Evolutionary conservation across 2,329 filamentous ascomycete species (phyloP), one percentile per base, ranked within the genome.

Genomic region (Botrytis paeoniae): DNA sequence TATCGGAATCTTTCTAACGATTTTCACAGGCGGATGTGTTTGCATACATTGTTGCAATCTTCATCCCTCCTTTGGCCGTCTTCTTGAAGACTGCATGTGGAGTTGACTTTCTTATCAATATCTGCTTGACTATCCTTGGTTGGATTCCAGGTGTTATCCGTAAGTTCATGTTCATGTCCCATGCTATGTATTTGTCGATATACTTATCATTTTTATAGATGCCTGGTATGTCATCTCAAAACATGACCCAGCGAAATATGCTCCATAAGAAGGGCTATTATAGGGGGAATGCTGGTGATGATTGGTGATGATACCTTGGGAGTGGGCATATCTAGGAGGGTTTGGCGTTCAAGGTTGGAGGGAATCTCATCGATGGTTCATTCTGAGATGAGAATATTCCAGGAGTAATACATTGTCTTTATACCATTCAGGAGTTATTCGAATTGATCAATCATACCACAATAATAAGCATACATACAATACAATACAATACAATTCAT

Each of bases 41-140:
- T 59, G 71, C 76, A 70, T 80, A 80, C 74, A 60, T 80, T 65
- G 62, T 80, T 45, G 78, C 79, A 25, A 78, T 80, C 69, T 76
- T 80, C 71, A 45, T 80, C 1, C 78, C 78, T 32, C 74, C 73
- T 70, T 29, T 80, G 6, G 66, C 79, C 10, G 83, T 84, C 32
- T 81, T 83, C 71, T 73, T 84, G 29, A 80, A 81, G 71, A 78
- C 79, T 5, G 83, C 82, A 45, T 84, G 82, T 71, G 78, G 78
- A 39, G 79, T 78, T 10, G 82, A 84, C 65, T 77, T 84, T 37
- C 72, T 83, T 32, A 84, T 84, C 75, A 84, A 84, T 74, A 81
- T 84, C 59, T 75, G 75, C 20, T 75, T 84, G 16, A 78, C 75
- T 18, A 77, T 82, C 25, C 75, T 84, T 9, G 83, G 82, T 16